Conservation (phyloP, 2,329 filamentous ascomycete species). For the Leptosphaerulina australis region DNA sequence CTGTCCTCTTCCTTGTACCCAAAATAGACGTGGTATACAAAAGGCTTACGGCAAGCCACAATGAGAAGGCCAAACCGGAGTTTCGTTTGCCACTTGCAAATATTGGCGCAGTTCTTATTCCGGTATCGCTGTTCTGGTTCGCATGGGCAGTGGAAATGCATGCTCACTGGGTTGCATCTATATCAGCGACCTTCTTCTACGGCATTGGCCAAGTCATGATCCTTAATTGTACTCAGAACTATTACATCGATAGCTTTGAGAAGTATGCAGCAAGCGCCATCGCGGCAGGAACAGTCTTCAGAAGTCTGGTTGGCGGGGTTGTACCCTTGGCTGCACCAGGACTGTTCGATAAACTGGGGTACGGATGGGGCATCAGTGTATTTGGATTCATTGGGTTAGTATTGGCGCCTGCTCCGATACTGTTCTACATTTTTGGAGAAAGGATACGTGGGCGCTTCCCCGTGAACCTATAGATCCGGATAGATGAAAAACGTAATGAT, state of each 20-base stretch:
- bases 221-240: slow-evolving; percentile 60
- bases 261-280: slow-evolving; percentile 58
- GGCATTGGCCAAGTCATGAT: slow-evolving; percentile 61
- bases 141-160: slow-evolving; percentile 52
- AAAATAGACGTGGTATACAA: slow-evolving; percentile 58
- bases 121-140: slow-evolving; percentile 52
- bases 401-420: slow-evolving; percentile 56
- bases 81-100: slow-evolving; percentile 55
- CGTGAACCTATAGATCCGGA: slow-evolving; percentile 23
- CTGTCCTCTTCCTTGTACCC: slow-evolving; percentile 55
- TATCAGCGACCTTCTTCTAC: slow-evolving; percentile 55
- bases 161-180: slow-evolving; percentile 51
- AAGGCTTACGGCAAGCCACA: slow-evolving; percentile 49
- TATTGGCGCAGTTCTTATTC: slow-evolving; percentile 53
- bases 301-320: slow-evolving; percentile 55
- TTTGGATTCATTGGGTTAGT: slow-evolving; percentile 55
- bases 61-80: slow-evolving; percentile 51
- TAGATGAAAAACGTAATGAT: neutral
- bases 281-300: slow-evolving; percentile 57
- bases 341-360: slow-evolving; percentile 53
- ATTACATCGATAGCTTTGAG: slow-evolving; percentile 61
- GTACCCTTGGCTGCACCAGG: slow-evolving; percentile 54
- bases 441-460: slow-evolving; percentile 53
- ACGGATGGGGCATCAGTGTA: slow-evolving; percentile 58
- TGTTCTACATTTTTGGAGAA: slow-evolving; percentile 58